Conservation (phyloP, 2,329 filamentous ascomycete genomes). For the Colletotrichum somersetense region DNA sequence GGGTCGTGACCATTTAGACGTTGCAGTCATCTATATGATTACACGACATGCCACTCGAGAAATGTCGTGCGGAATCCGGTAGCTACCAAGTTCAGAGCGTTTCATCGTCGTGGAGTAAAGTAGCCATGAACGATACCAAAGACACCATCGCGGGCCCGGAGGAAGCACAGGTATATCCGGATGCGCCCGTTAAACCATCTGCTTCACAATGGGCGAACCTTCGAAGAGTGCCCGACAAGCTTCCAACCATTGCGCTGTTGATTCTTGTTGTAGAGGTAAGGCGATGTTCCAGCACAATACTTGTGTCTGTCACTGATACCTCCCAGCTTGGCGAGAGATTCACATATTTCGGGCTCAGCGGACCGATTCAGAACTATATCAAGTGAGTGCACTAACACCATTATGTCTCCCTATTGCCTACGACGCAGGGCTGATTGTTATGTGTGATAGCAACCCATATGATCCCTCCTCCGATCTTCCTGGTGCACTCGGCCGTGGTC, state of each 20-base stretch:
- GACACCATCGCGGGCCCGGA: slow-evolving; percentile 20
- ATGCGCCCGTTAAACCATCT: slow-evolving; percentile 1
- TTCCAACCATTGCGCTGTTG: slow-evolving; percentile 46
- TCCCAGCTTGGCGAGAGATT: slow-evolving; percentile 48
- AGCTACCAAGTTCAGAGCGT: neutral
- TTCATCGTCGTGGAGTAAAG: neutral
- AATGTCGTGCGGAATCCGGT: neutral
- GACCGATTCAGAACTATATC: slow-evolving; percentile 51
- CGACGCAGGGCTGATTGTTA: neutral
- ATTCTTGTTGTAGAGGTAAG: slow-evolving; percentile 47
- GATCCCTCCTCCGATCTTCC: slow-evolving; percentile 43
- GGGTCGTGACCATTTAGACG: neutral
- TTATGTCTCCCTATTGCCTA: too few relatives aligned
- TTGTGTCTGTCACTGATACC: neutral
- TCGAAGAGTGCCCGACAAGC: slow-evolving; percentile 47
- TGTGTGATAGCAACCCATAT: slow-evolving; percentile 42
- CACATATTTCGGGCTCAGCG: slow-evolving; percentile 49
- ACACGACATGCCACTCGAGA: neutral
- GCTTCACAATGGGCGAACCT: slow-evolving; percentile 39
- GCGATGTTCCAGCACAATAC: too few relatives aligned
- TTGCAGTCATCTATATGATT: slow-evolving; percentile 24
- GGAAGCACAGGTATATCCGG: slow-evolving; percentile 13
- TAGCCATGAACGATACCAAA: slow-evolving; percentile 34
- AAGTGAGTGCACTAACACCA: slow-evolving; percentile 38
- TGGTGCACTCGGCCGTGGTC: slow-evolving; percentile 42